Evolutionary conservation across 805 yeast genomes (phyloP), one percentile per base, ranked within the genome.

Genomic region (Pachysolen tannophilus): DNA sequence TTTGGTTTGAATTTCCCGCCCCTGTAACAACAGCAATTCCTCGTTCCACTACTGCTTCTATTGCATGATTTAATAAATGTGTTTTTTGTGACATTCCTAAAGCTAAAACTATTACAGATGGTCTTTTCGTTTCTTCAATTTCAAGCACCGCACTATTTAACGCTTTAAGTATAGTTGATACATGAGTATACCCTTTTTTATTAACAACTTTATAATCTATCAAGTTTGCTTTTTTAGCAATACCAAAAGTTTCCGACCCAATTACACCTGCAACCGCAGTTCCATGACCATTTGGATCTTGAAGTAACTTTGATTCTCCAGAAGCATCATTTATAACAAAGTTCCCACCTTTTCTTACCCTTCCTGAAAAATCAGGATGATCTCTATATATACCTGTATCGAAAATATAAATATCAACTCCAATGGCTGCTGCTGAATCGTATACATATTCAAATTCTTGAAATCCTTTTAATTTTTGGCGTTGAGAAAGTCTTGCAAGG

Each of bases 181-280:
- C 30, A 14, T 51, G 56, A 7, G 65, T 60, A 9, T 47, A 53
- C 4, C 69, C 66, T 13, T 53, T 44, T 34, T 49, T 56, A 33
- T 66, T 53, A 20, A 65, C 59, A 11, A 69, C 63, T 26, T 62
- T 66, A 35, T 64, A 58, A 40, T 69, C 75, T 26, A 68, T 53
- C 28, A 66, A 40, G 33, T 56, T 59, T 24, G 60, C 56, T 40
- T 56, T 53, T 45, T 75, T 75, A 16, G 78, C 65, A 16, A 70
- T 73, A 3, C 81, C 81, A 46, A 58, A 71, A 1, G 70, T 55
- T 26, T 58, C 58, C 2, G 77, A 65, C 0, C 74, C 76, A 27
- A 71, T 54, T 8, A 72, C 52, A 3, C 78, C 78, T 0, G 80
- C 78, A 16, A 74, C 64, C 31, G 70, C 73, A 1, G 78, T 70